Conservation (phyloP, 352 stramenopile species). For the Thraustochytrium striatum region DNA sequence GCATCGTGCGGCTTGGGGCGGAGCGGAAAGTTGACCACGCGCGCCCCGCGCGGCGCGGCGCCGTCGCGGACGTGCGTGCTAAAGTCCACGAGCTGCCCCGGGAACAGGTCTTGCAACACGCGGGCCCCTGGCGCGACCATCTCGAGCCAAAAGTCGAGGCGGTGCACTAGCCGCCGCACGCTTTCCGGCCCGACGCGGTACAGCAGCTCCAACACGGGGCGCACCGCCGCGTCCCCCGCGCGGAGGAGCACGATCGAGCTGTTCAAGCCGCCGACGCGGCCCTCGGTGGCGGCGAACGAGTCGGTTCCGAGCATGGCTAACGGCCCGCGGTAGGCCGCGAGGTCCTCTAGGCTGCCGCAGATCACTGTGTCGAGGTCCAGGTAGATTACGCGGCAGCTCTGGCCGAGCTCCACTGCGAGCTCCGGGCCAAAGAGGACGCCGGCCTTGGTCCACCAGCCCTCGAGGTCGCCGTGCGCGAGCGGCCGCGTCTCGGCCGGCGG, state of each 20-base stretch:
- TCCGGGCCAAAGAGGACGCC: conserved; percentile 61
- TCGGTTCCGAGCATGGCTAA: conserved; percentile 64
- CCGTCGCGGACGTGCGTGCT: conserved; percentile 55
- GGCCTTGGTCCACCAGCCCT: conserved; percentile 74
- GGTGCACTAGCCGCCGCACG: conserved; percentile 67
- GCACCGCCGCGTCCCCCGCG: neutral
- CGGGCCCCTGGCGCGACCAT: conserved; percentile 57
- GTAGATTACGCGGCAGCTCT: conserved; percentile 58
- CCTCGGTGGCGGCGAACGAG: conserved; percentile 65
- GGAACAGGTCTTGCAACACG: conserved; percentile 60
- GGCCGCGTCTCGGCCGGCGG: neutral
- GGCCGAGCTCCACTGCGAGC: conserved; percentile 6
- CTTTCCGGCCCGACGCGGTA: conserved; percentile 53
- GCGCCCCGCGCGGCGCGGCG: conserved; percentile 52
- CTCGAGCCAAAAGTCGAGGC: conserved; percentile 79
- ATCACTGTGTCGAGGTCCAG: conserved; percentile 72
- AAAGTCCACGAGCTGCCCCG: conserved; percentile 69
- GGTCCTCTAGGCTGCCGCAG: conserved; percentile 11
- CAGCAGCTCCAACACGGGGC: conserved; percentile 58
- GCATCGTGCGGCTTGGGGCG: conserved; percentile 67
- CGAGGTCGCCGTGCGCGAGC: neutral
- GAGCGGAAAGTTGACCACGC: conserved; percentile 73
- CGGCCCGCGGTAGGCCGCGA: conserved; percentile 37
- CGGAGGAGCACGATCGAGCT: conserved; percentile 69
- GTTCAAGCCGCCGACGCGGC: conserved; percentile 64